Conservation (phyloP, 768 basidiomycete species). For the Kockovaella imperatae region DNA sequence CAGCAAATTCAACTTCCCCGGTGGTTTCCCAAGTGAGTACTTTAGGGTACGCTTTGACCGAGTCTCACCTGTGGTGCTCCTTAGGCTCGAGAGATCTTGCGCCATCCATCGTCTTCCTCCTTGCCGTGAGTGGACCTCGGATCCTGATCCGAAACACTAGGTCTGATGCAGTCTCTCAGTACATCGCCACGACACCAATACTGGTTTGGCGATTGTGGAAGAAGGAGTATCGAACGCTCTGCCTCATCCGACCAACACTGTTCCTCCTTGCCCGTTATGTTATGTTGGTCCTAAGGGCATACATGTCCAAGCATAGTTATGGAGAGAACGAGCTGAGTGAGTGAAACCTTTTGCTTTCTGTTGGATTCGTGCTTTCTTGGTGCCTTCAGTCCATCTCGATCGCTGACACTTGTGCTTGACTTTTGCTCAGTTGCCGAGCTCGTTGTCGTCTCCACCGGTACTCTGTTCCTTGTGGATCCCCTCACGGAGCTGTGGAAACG, state of each 20-base stretch:
- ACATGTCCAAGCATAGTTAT: slow-evolving; percentile 15
- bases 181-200: slow-evolving; percentile 4
- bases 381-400: neutral
- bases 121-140: slow-evolving; percentile 7
- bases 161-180: slow-evolving; percentile 8
- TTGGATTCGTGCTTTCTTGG: neutral
- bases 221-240: neutral
- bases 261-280: slow-evolving; percentile 11
- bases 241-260: slow-evolving; percentile 17
- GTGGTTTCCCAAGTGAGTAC: slow-evolving; percentile 21
- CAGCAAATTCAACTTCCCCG: slow-evolving; percentile 17
- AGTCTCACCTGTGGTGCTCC: too few species aligned
- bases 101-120: slow-evolving; percentile 18
- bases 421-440: slow-evolving; percentile 21
- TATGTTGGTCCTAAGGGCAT: slow-evolving; percentile 16
- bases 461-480: slow-evolving; percentile 25
- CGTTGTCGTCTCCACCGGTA: slow-evolving; percentile 19
- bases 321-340: slow-evolving; percentile 17
- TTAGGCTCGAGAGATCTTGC: slow-evolving; percentile 15
- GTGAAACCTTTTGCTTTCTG: neutral
- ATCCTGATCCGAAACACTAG: neutral
- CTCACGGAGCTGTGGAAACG: slow-evolving; percentile 13
- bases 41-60: too few species aligned
- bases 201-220: slow-evolving; percentile 10
- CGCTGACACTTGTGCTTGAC: neutral